Evolutionary conservation across 2,329 filamentous ascomycete genomes (phyloP).

Genomic region (Xylariaceae sp.): DNA sequence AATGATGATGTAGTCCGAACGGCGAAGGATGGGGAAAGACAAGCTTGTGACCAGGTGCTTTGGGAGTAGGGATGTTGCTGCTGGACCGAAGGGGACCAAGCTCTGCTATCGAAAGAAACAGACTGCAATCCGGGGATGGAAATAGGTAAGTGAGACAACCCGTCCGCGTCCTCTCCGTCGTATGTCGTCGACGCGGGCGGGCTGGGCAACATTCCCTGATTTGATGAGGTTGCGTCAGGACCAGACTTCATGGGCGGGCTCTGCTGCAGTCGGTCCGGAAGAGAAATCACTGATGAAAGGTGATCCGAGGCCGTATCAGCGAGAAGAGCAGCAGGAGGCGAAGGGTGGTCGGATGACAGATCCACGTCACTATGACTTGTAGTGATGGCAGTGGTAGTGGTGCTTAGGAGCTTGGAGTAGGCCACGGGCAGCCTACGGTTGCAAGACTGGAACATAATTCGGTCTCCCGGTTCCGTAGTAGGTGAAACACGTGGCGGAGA

Average conservation of each 20-base stretch:
- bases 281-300: constrained; percentile 15
- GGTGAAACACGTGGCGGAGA: not conserved
- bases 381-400: constrained; percentile 11
- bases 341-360: no score
- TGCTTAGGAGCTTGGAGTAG: constrained; percentile 16
- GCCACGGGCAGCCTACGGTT: constrained; percentile 24
- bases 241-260: constrained; percentile 1
- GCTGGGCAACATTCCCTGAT: constrained; percentile 31
- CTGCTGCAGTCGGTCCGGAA: constrained; percentile 15
- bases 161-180: constrained; percentile 37
- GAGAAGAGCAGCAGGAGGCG: no score
- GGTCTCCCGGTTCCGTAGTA: not conserved
- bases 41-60: not conserved
- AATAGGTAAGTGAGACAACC: constrained; percentile 32
- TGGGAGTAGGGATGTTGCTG: constrained; percentile 18
- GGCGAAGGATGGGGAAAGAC: not conserved
- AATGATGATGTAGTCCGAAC: no score
- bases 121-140: constrained; percentile 9
- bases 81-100: constrained; percentile 24
- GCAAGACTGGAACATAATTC: constrained; percentile 22
- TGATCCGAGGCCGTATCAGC: no score
- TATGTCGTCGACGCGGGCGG: constrained; percentile 31
- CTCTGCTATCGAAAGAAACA: constrained; percentile 9
- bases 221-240: constrained; percentile 22
- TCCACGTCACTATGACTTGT: no score